A percentile compares a stretch with the other conserved stretches of the same genome.
phyloP scores from a whole-genome alignment of 257 asterid genomes.

The Ocimum tenuiflorum region DNA sequence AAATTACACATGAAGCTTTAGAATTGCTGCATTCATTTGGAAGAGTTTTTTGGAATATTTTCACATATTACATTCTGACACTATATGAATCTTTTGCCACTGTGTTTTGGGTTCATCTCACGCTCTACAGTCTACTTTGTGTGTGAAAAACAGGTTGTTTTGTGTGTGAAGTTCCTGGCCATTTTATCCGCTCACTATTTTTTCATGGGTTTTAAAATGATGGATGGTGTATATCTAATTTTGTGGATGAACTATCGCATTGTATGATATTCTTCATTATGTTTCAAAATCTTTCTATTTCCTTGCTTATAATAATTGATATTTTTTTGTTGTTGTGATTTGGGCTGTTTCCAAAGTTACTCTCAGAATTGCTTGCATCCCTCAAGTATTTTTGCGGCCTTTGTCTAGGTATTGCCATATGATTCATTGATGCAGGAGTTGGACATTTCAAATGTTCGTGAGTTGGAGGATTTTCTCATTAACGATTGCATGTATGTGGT shows the following conservation, averaged over 20 bases:
- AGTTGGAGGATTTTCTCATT: conserved; percentile 86
- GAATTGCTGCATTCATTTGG: not conserved
- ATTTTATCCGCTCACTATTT: not conserved
- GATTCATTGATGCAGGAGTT: conserved; percentile 71
- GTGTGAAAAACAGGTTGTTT: not conserved
- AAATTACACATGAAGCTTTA: not conserved
- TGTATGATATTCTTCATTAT: not conserved
- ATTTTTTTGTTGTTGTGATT: no score
- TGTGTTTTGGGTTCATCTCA: not conserved
- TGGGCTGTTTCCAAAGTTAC: not conserved
- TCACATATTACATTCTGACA: not conserved
- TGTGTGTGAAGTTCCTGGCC: no score
- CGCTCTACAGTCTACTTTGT: not conserved
- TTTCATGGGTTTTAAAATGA: not conserved
- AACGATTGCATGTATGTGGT: conserved; percentile 94
- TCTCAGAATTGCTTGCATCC: conserved; percentile 4
- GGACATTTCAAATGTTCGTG: conserved; percentile 86
- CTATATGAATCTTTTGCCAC: not conserved
- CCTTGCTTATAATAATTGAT: conserved; percentile 1
- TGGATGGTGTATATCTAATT: not conserved
- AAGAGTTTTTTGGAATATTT: not conserved
- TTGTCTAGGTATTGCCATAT: conserved; percentile 60
- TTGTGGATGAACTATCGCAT: not conserved
- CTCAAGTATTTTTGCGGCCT: conserved; percentile 9
- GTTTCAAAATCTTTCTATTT: not conserved